These are phyloP conservation scores for Backusella westeae DNA, from an alignment of 192 early-diverging fungal genomes.

Conservation along the genomic window DNA sequence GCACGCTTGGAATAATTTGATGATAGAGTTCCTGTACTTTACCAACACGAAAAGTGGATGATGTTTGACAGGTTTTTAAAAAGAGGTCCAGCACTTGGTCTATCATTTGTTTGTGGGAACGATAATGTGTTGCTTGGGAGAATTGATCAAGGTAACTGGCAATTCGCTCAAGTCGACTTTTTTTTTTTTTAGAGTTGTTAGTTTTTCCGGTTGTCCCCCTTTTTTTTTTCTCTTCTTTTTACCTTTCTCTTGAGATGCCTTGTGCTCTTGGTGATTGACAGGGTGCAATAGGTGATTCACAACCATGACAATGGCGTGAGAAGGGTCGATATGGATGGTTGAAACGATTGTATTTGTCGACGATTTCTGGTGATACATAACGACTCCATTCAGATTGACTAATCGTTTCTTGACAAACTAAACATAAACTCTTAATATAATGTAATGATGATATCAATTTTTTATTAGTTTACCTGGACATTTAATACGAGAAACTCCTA, in stretches of 20 bases:
- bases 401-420: conserved; percentile 52
- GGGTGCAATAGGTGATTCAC: conserved; percentile 41
- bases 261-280: conserved; percentile 21
- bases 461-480: conserved; percentile 40
- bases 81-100: neutral
- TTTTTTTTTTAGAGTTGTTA: neutral
- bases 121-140: neutral
- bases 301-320: conserved; percentile 45
- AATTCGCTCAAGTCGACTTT: conserved; percentile 17
- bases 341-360: conserved; percentile 46
- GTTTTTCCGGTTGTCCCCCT: neutral
- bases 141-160: neutral
- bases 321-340: conserved; percentile 58
- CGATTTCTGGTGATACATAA: conserved; percentile 47
- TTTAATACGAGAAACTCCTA: conserved; percentile 51
- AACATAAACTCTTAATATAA: neutral
- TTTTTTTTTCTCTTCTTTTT: conserved; percentile 8
- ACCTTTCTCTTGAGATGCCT: conserved; percentile 19
- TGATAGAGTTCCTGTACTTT: conserved; percentile 25
- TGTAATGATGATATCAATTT: neutral
- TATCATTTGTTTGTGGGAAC: neutral
- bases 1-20: conserved; percentile 17
- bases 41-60: conserved; percentile 14
- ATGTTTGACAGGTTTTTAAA: conserved; percentile 9
- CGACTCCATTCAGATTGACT: conserved; percentile 53